phyloP scores from a whole-genome alignment of 2,329 filamentous ascomycete genomes.

The Claviceps sp. region DNA sequence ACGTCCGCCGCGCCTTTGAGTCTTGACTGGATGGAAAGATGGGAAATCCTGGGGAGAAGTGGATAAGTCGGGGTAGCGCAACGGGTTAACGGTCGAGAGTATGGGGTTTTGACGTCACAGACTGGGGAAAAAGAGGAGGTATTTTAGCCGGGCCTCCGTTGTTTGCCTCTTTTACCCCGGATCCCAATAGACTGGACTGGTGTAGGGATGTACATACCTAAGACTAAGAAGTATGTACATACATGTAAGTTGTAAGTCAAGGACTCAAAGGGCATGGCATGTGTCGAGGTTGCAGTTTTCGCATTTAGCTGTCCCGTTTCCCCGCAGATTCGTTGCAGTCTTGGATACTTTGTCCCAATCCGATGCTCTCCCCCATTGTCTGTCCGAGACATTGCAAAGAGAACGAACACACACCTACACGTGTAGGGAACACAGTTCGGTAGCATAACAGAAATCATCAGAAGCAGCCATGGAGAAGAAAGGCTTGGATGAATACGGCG shows the following conservation, averaged over 20 bases:
- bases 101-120: neutral
- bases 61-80: neutral
- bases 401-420: neutral
- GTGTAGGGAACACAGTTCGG: neutral
- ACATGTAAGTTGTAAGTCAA: too few relatives aligned
- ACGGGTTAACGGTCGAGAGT: neutral
- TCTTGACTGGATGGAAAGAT: neutral
- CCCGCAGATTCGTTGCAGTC: neutral
- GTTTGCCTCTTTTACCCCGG: neutral
- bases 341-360: neutral
- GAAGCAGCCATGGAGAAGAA: slow-evolving; percentile 8
- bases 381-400: neutral
- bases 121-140: neutral
- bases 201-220: neutral
- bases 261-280: neutral
- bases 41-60: too few relatives aligned
- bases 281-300: neutral
- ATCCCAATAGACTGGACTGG: neutral
- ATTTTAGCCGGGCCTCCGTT: neutral
- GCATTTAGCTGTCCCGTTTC: neutral
- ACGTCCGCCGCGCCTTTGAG: neutral
- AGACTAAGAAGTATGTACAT: neutral
- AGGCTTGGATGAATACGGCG: slow-evolving; percentile 1
- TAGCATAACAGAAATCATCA: neutral
- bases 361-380: neutral